These are phyloP conservation scores for Botrytis sinoallii DNA, from an alignment of 2,329 filamentous ascomycete species.

Conservation along the genomic window DNA sequence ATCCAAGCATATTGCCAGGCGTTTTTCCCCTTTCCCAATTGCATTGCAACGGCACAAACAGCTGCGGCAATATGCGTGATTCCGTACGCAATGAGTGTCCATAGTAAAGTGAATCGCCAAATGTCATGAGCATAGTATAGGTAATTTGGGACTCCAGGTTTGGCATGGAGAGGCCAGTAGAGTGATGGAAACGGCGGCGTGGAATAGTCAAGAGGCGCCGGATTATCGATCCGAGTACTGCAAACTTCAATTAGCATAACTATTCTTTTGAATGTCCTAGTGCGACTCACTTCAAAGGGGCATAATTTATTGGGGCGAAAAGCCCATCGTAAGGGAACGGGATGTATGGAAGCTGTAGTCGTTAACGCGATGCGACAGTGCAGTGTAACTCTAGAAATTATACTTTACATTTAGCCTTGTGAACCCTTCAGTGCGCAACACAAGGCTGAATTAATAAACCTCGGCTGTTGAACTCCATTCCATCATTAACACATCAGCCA, in stretches of 20 bases:
- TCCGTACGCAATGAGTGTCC: conserved; percentile 64
- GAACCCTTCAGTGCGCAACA: neutral
- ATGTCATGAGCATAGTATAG: conserved; percentile 64
- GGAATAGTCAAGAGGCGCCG: conserved; percentile 49
- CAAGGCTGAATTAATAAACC: conserved; percentile 7
- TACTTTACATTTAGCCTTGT: neutral
- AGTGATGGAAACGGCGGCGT: conserved; percentile 65
- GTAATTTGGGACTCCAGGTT: conserved; percentile 43
- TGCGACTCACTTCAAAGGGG: conserved; percentile 28
- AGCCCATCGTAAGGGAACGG: neutral
- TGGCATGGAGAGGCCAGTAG: conserved; percentile 55
- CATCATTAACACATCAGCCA: conserved; percentile 2
- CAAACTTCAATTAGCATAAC: conserved; percentile 17
- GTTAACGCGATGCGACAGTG: neutral
- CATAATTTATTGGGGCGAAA: neutral
- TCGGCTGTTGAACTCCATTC: conserved; percentile 1
- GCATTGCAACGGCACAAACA: conserved; percentile 57
- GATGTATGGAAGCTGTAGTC: neutral
- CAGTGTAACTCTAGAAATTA: neutral
- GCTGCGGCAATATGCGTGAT: conserved; percentile 58
- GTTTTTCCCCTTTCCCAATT: conserved; percentile 42
- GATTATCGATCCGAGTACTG: conserved; percentile 31
- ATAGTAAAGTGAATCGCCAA: conserved; percentile 66
- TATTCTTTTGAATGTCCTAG: neutral
- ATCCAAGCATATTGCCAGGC: conserved; percentile 48